Conservation (phyloP, 2,329 filamentous ascomycete genomes). For the Monosporascus sp. region DNA sequence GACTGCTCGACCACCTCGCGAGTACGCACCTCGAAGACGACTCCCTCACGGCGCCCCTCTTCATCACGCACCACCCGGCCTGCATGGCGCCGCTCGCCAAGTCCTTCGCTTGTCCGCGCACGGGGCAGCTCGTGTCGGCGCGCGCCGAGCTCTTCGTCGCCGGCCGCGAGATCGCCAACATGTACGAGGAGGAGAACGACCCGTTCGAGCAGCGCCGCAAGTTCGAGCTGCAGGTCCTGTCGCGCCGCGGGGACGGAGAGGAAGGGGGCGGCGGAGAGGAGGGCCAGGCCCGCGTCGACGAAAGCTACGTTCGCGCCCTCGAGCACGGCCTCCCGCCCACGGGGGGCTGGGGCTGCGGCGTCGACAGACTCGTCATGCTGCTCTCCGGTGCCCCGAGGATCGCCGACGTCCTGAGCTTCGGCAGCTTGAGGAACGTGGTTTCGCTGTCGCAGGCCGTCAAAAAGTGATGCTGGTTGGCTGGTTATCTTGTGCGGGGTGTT, state of each 20-base stretch:
- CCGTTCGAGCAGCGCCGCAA: slow-evolving; percentile 82
- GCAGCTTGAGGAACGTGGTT: slow-evolving; percentile 68
- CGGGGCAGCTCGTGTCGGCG: slow-evolving; percentile 69
- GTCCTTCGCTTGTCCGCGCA: slow-evolving; percentile 65
- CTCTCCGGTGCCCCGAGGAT: slow-evolving; percentile 76
- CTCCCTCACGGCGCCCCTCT: slow-evolving; percentile 64
- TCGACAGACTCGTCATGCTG: slow-evolving; percentile 89
- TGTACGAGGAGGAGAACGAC: slow-evolving; percentile 97
- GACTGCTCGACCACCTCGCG: slow-evolving; percentile 76
- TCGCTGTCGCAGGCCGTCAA: slow-evolving; percentile 35
- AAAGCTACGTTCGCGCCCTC: slow-evolving; percentile 77
- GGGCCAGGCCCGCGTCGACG: slow-evolving; percentile 53
- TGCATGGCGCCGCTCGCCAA: slow-evolving; percentile 90
- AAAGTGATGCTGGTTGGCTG: background rate
- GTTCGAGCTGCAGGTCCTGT: slow-evolving; percentile 52
- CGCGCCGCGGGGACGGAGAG: slow-evolving; percentile 28
- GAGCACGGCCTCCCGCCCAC: slow-evolving; percentile 92
- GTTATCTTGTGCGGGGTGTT: too few species aligned
- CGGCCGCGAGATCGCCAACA: slow-evolving; percentile 82
- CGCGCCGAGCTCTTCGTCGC: slow-evolving; percentile 81
- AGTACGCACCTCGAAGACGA: slow-evolving; percentile 71
- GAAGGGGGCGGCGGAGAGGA: slow-evolving; percentile 42
- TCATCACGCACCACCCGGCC: slow-evolving; percentile 84
- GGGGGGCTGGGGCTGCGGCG: slow-evolving; percentile 90
- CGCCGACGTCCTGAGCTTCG: slow-evolving; percentile 82